phyloP scores from a whole-genome alignment of 495 filamentous ascomycete species.

The Podospora anserina region DNA sequence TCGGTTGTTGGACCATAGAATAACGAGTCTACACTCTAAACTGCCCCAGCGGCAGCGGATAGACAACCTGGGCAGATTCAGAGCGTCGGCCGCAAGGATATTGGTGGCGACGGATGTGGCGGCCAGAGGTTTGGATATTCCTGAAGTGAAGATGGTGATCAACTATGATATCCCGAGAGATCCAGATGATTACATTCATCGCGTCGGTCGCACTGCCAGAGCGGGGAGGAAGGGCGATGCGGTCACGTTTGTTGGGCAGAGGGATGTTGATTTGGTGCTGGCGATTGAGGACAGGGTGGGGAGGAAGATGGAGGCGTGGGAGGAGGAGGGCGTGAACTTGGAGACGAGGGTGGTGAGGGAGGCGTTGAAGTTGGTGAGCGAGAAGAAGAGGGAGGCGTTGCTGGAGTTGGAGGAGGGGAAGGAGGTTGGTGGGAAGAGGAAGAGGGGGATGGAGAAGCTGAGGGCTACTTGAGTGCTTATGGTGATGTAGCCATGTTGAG shows the following conservation, averaged over 20 bases:
- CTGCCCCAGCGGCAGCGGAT: conserved; percentile 79
- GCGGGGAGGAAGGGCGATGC: conserved; percentile 78
- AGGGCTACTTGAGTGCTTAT: conserved; percentile 6
- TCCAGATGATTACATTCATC: conserved; percentile 96
- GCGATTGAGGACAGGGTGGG: conserved; percentile 86
- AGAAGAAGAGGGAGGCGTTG: conserved; percentile 86
- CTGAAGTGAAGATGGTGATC: conserved; percentile 81
- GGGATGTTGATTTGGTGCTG: conserved; percentile 81
- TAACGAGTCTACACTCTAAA: conserved; percentile 83
- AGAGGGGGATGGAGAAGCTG: conserved; percentile 56
- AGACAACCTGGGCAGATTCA: conserved; percentile 84
- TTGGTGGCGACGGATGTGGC: conserved; percentile 96
- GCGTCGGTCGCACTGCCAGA: conserved; percentile 90
- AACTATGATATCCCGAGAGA: conserved; percentile 95
- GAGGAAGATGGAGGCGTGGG: conserved; percentile 72
- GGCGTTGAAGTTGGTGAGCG: conserved; percentile 78
- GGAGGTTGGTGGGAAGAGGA: conserved; percentile 77
- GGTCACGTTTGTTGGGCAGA: conserved; percentile 86
- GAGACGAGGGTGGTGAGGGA: conserved; percentile 81
- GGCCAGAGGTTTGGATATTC: conserved; percentile 93
- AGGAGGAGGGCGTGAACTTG: conserved; percentile 84
- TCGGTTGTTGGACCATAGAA: conserved; percentile 78
- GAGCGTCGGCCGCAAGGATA: conserved; percentile 84
- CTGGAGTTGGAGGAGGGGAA: conserved; percentile 88
- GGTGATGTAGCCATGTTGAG: neutral